Conservation (phyloP, 768 basidiomycete genomes). For the Trametes villosa region DNA sequence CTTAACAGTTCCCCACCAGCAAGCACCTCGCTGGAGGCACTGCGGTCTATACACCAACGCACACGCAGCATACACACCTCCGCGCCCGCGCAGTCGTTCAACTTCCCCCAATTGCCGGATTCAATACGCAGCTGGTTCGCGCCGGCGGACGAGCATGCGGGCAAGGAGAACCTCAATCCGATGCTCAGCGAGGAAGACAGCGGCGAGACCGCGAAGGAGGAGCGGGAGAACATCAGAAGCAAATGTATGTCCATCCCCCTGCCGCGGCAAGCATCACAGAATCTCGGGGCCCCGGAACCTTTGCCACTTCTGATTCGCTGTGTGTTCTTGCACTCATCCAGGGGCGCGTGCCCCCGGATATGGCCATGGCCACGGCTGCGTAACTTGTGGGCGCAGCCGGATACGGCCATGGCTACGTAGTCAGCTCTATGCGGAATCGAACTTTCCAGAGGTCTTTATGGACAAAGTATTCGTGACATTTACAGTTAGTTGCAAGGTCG, state of each 20-base stretch:
- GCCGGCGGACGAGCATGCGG: conserved; percentile 21
- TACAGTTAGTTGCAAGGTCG: too few species aligned
- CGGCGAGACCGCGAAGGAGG: conserved; percentile 20
- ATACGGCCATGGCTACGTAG: too few species aligned
- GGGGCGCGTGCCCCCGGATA: too few species aligned
- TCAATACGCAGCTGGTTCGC: conserved; percentile 32
- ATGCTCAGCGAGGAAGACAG: conserved; percentile 32
- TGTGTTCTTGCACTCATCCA: too few species aligned
- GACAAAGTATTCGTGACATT: too few species aligned
- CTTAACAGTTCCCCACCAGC: conserved; percentile 27
- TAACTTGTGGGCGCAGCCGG: too few species aligned
- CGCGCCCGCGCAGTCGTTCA: conserved; percentile 24
- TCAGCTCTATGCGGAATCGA: too few species aligned
- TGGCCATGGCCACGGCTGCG: too few species aligned
- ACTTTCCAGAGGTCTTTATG: too few species aligned
- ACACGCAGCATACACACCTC: conserved; percentile 33
- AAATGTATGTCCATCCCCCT: conserved; percentile 24
- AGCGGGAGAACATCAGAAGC: conserved; percentile 29
- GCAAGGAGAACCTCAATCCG: conserved; percentile 28
- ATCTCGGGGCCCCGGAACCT: too few species aligned
- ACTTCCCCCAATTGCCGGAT: conserved; percentile 24
- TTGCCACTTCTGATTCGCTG: too few species aligned
- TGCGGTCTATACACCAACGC: conserved; percentile 33
- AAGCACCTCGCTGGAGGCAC: conserved; percentile 29
- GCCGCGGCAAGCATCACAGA: conserved; percentile 2